Evolutionary conservation across 768 basidiomycete genomes (phyloP).

Genomic region (Rhizopogon vinicolor): DNA sequence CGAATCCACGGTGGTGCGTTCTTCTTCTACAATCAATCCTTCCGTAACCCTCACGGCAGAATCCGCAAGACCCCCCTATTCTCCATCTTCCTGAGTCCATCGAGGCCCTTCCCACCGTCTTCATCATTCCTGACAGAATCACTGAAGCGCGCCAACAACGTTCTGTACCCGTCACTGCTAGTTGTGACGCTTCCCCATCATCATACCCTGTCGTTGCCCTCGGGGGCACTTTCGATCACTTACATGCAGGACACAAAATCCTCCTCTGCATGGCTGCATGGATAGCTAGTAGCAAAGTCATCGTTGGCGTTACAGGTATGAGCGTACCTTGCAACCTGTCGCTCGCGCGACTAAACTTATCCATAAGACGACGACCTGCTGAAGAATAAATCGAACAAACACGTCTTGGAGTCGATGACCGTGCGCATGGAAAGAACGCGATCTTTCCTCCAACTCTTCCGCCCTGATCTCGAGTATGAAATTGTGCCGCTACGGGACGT

Average conservation of each 20-base stretch:
- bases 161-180: neutral
- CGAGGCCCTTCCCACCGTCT: conserved; percentile 27
- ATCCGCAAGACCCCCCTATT: conserved; percentile 16
- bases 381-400: conserved; percentile 61
- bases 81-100: conserved; percentile 40
- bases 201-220: conserved; percentile 70
- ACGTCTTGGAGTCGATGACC: conserved; percentile 60
- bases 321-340: conserved; percentile 4
- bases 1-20: conserved; percentile 40
- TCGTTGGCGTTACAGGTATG: conserved; percentile 85
- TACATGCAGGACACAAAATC: conserved; percentile 97
- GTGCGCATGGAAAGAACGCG: conserved; percentile 54
- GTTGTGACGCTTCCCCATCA: conserved; percentile 7
- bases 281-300: conserved; percentile 73
- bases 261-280: conserved; percentile 89
- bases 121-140: conserved; percentile 12
- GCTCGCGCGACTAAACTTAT: conserved; percentile 6
- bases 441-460: conserved; percentile 69
- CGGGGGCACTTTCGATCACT: conserved; percentile 97
- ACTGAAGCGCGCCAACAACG: conserved; percentile 2
- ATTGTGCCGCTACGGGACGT: conserved; percentile 79
- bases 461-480: conserved; percentile 58
- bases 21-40: neutral
- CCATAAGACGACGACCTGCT: conserved; percentile 64
- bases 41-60: conserved; percentile 19